phyloP scores from a whole-genome alignment of 345 rosid genomes.

The Hibiscus trionum region DNA sequence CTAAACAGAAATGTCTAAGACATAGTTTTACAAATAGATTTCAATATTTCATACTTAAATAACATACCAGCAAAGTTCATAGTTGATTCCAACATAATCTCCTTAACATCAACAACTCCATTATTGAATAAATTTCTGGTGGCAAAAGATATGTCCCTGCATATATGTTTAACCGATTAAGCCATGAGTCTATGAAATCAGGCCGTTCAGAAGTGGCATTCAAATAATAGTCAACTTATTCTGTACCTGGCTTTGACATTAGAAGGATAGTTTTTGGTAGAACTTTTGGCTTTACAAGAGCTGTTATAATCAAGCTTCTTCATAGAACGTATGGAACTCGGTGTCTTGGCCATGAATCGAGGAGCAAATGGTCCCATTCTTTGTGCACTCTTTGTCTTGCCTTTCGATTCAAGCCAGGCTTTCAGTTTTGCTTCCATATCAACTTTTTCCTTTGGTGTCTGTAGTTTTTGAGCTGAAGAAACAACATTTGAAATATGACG shows the following conservation, averaged over 20 bases:
- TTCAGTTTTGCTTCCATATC: constrained; percentile 82
- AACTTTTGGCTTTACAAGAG: constrained; percentile 26
- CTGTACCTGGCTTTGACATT: constrained; percentile 37
- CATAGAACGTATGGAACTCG: constrained; percentile 26
- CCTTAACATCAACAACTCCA: constrained; percentile 27
- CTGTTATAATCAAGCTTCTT: constrained; percentile 33
- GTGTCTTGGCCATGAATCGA: constrained; percentile 33
- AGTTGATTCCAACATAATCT: constrained; percentile 12
- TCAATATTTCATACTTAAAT: not conserved
- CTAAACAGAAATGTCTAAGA: not conserved
- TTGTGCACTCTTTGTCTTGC: constrained; percentile 58
- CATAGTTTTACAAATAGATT: not conserved
- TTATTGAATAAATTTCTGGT: constrained; percentile 36
- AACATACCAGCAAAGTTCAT: constrained; percentile 30
- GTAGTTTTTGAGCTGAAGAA: constrained; percentile 41
- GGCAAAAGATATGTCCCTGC: constrained; percentile 40
- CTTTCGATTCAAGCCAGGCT: constrained; percentile 88
- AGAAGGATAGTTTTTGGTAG: not conserved
- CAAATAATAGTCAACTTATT: not conserved
- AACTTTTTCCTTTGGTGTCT: constrained; percentile 51
- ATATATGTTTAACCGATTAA: constrained; percentile 7
- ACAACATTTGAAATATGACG: constrained; percentile 60
- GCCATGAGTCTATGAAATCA: not conserved
- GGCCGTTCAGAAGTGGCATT: not conserved
- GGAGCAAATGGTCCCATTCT: constrained; percentile 37